These are phyloP conservation scores for Urtica urens DNA, from an alignment of 306 rosid species.

Conservation along the genomic window DNA sequence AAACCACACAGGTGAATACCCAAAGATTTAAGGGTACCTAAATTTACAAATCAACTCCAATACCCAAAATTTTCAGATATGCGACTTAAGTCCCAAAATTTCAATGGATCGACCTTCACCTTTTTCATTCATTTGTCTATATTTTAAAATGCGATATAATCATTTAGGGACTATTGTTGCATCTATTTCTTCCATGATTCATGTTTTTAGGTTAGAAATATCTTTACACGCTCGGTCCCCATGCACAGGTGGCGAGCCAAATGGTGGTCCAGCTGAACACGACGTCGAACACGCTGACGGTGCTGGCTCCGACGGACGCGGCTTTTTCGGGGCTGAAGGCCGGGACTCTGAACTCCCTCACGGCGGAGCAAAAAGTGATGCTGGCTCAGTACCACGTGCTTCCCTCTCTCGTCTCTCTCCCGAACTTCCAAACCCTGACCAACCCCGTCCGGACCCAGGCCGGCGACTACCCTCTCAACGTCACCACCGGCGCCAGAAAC, in stretches of 20 bases:
- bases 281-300: conserved; percentile 39
- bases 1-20: conserved; percentile 42
- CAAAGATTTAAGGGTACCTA: too few species aligned
- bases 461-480: conserved; percentile 43
- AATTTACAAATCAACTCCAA: too few species aligned
- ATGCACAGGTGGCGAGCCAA: too few species aligned
- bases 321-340: conserved; percentile 48
- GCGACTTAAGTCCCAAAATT: too few species aligned
- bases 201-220: too few species aligned
- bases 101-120: too few species aligned
- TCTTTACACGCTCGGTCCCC: too few species aligned
- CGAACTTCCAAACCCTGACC: conserved; percentile 59
- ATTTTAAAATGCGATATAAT: too few species aligned
- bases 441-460: conserved; percentile 66
- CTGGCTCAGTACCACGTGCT: conserved; percentile 58
- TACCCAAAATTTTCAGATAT: too few species aligned
- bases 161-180: too few species aligned
- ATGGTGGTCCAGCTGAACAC: conserved; percentile 37
- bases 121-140: too few species aligned
- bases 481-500: conserved; percentile 36
- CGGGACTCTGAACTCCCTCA: conserved; percentile 50
- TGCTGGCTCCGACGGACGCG: conserved; percentile 50
- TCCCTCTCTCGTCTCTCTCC: conserved; percentile 26
- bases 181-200: too few species aligned
- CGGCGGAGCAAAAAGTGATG: conserved; percentile 45